These are phyloP conservation scores for Saccharomyces kudriavzevii DNA, from an alignment of 805 yeast species.

Conservation along the genomic window DNA sequence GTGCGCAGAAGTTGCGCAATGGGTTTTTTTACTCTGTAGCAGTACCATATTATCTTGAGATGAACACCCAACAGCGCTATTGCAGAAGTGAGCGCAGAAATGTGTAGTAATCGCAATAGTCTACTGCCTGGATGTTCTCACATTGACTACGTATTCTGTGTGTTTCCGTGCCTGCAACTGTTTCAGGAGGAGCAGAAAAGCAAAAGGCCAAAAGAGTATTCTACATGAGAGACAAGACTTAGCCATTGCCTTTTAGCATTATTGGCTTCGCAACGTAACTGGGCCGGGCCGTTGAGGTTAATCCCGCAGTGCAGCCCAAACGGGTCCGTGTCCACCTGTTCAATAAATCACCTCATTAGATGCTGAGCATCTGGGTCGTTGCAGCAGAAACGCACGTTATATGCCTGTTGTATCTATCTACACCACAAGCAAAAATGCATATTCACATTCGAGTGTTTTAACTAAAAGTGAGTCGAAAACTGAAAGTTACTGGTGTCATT, in stretches of 20 bases:
- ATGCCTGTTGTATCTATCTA: not conserved
- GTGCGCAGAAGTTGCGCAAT: not conserved
- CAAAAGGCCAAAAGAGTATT: not conserved
- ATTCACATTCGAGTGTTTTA: not conserved
- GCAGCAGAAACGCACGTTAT: not conserved
- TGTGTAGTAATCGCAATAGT: not conserved
- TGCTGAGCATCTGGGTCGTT: not conserved
- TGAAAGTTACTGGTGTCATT: not conserved
- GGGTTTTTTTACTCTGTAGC: not conserved
- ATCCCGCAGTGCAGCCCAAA: not conserved
- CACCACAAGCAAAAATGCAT: not conserved
- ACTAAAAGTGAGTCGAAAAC: not conserved
- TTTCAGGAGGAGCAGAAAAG: not conserved
- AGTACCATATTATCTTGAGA: not conserved
- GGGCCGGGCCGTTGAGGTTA: not conserved
- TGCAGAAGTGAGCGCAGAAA: not conserved
- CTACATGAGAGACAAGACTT: not conserved
- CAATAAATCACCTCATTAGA: not conserved
- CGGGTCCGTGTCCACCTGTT: not conserved
- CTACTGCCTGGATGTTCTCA: not conserved
- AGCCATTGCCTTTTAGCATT: not conserved
- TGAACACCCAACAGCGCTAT: not conserved
- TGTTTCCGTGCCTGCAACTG: not conserved
- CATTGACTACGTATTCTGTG: not conserved
- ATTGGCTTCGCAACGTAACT: not conserved